phyloP scores from a whole-genome alignment of 768 basidiomycete species.

The Porphyrellus cyaneotinctus region DNA sequence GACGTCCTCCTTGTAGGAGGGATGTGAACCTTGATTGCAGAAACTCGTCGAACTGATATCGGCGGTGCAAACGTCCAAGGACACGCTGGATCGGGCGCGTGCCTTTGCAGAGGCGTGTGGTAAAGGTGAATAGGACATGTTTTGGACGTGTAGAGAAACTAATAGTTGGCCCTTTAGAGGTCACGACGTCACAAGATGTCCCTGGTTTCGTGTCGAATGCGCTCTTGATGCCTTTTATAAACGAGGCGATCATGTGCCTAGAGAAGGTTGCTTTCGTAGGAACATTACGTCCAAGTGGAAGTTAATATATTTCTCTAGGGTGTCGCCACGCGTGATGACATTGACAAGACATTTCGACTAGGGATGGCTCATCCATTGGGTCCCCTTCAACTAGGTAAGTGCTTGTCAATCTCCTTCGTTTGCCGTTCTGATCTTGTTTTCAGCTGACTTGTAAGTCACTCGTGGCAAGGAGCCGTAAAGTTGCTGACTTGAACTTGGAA shows the following conservation, averaged over 20 bases:
- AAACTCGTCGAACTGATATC: slow-evolving; percentile 95
- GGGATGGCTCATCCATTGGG: slow-evolving; percentile 98
- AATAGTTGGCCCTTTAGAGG: slow-evolving; percentile 51
- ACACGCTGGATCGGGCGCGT: slow-evolving; percentile 71
- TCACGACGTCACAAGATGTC: slow-evolving; percentile 85
- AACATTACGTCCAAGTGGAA: neutral
- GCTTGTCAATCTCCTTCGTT: neutral
- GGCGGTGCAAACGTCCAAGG: slow-evolving; percentile 81
- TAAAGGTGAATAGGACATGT: slow-evolving; percentile 52
- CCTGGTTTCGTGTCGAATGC: slow-evolving; percentile 96
- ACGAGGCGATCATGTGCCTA: slow-evolving; percentile 93
- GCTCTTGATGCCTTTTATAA: slow-evolving; percentile 94
- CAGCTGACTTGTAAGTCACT: slow-evolving; percentile 32
- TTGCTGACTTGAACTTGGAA: slow-evolving; percentile 25
- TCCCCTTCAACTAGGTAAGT: slow-evolving; percentile 75
- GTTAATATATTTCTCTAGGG: slow-evolving; percentile 46
- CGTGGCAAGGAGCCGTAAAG: neutral
- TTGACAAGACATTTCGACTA: slow-evolving; percentile 89
- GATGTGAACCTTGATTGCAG: slow-evolving; percentile 33
- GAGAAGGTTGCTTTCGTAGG: slow-evolving; percentile 58
- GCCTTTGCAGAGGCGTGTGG: slow-evolving; percentile 85
- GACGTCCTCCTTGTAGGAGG: neutral
- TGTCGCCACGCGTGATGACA: slow-evolving; percentile 88
- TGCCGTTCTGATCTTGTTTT: slow-evolving; percentile 3
- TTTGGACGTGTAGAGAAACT: neutral